Evolutionary conservation across 306 rosid species (phyloP), one percentile per base, ranked within the genome.

Genomic region (Pterocarpus santalinus): DNA sequence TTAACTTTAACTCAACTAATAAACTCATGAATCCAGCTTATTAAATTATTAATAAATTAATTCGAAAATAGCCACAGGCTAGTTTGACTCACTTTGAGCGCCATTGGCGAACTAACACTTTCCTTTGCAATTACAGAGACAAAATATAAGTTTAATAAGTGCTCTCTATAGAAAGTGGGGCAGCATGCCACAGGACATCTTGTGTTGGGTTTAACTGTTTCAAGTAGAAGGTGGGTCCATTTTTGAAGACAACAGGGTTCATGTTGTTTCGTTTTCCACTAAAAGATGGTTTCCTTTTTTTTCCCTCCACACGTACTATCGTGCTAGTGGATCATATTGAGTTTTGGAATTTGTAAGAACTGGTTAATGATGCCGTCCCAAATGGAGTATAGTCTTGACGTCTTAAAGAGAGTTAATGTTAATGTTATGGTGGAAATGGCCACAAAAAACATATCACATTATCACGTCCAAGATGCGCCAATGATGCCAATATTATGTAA

Each of bases 251-350:
- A 72, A 63, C 8, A 52, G 22, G 71, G 22, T 36, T 75, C 71
- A 49, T 28, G 55, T 52, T 62, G 61, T 62, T 43, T 77, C 73
- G 32, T 70, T 44, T 61, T 77, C 83, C 83, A 83, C 83, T 82
- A 49, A 82, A 82, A 70, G 86, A 71, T 72, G 8, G 62, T 52
- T 63, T 70, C 49, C 85, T 69, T 76, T 82, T n/a, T 51, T 44
- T 8, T 9, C 36, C 66, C 66, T 46, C 78, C 78, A 82, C 66
- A 43, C 38, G 39, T 55, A 15, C 53, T 44, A 72, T 46, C 71
- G 72, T 33, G 63, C 61, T 16, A 51, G 78, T 60, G 81, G 84
- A 78, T 39, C 81, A 68, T 49, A 13, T 38, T 13, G 32, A 62
- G 39, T 52, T 73, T 79, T 46, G 70, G 43, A 57, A 47, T 58